Evolutionary conservation across 2,329 filamentous ascomycete genomes (phyloP).

Genomic region (Neofusicoccum parvum): DNA sequence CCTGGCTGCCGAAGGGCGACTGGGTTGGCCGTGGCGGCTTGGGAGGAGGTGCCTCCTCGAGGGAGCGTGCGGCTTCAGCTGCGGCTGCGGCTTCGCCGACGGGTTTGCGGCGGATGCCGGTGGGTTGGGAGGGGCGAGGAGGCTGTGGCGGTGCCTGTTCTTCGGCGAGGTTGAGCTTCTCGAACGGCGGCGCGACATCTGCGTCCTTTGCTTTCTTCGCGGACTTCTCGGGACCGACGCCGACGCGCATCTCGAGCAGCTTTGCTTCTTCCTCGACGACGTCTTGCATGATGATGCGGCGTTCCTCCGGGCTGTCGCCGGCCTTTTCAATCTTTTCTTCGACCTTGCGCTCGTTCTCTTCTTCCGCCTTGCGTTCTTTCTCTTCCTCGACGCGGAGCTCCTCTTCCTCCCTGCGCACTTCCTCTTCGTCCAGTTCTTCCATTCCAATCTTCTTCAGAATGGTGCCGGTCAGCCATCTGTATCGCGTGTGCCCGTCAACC

Average conservation of each 20-base stretch:
- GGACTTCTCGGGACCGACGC: neutral
- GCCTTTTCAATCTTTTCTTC: slow-evolving; percentile 1
- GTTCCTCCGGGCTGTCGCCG: neutral
- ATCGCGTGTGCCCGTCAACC: slow-evolving; percentile 54
- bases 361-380: slow-evolving; percentile 44
- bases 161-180: neutral
- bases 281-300: slow-evolving; percentile 11
- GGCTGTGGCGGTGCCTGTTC: neutral
- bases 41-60: neutral
- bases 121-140: neutral
- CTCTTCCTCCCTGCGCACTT: slow-evolving; percentile 50
- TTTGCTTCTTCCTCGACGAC: slow-evolving; percentile 15
- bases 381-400: slow-evolving; percentile 48
- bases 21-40: slow-evolving; percentile 11
- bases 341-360: slow-evolving; percentile 40
- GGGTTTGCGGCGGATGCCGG: neutral
- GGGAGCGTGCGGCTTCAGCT: neutral
- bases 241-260: slow-evolving; percentile 10
- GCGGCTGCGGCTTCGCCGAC: neutral
- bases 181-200: neutral
- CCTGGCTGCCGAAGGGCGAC: neutral
- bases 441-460: slow-evolving; percentile 57
- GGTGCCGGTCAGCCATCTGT: slow-evolving; percentile 53
- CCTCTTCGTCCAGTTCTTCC: slow-evolving; percentile 52
- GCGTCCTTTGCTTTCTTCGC: neutral